A percentile compares a stretch with the other conserved stretches of the same genome.
Conservation (phyloP, 2,329 filamentous ascomycete species). For the Fusarium coffeatum region DNA sequence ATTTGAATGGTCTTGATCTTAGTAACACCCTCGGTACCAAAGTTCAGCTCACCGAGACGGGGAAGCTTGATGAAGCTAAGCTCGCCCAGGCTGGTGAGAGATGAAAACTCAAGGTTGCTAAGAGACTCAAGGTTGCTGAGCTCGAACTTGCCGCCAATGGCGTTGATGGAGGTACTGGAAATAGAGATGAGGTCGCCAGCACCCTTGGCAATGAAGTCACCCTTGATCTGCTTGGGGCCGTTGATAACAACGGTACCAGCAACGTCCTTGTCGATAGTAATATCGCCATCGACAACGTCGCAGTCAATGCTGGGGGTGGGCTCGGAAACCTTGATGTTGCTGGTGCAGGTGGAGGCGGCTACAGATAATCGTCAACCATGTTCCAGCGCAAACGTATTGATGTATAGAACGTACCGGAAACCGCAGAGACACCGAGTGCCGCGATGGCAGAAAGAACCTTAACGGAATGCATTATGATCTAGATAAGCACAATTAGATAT, state of each 20-base stretch:
- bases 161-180: slow-evolving; percentile 67
- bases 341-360: slow-evolving; percentile 54
- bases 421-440: slow-evolving; percentile 56
- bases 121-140: slow-evolving; percentile 77
- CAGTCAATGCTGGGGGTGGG: slow-evolving; percentile 74
- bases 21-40: slow-evolving; percentile 69
- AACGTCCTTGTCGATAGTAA: slow-evolving; percentile 70
- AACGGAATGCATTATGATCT: slow-evolving; percentile 61
- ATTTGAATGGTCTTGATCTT: slow-evolving; percentile 77
- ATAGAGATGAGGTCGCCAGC: slow-evolving; percentile 70
- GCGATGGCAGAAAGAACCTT: slow-evolving; percentile 59
- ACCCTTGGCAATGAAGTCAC: slow-evolving; percentile 72
- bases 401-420: slow-evolving; percentile 54
- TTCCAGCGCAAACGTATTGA: accelerated
- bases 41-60: slow-evolving; percentile 61
- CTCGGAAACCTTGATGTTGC: slow-evolving; percentile 72
- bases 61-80: slow-evolving; percentile 81
- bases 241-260: slow-evolving; percentile 70
- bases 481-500: slow-evolving; percentile 33
- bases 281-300: slow-evolving; percentile 73
- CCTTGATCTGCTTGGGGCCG: slow-evolving; percentile 67
- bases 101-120: slow-evolving; percentile 72
- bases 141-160: slow-evolving; percentile 76
- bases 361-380: slow-evolving; percentile 8
- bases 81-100: slow-evolving; percentile 71